These are phyloP conservation scores for Sinapis alba DNA, from an alignment of 441 rosid genomes.

Conservation along the genomic window DNA sequence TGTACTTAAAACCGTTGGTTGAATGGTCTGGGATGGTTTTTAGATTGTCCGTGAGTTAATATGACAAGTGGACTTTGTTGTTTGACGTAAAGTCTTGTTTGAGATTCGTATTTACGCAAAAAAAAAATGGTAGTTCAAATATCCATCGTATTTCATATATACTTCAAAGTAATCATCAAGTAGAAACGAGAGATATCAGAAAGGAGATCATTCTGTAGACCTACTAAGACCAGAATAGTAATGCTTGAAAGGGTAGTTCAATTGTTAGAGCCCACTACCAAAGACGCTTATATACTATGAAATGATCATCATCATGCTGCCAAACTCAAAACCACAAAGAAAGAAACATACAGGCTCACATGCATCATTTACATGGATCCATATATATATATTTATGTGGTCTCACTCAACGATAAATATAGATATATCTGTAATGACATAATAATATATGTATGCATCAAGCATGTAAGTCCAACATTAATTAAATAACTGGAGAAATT, in stretches of 20 bases:
- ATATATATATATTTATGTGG: not conserved
- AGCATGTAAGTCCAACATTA: conserved; percentile 26
- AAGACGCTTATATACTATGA: not conserved
- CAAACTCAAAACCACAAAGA: not conserved
- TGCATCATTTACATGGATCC: not conserved
- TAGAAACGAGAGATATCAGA: not conserved
- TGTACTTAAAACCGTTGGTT: not conserved
- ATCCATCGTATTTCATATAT: too few relatives aligned
- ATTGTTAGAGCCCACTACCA: not conserved
- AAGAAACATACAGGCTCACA: not conserved
- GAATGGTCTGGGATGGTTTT: not conserved
- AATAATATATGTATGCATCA: conserved; percentile 14
- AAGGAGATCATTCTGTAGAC: not conserved
- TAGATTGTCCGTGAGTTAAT: not conserved
- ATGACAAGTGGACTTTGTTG: not conserved
- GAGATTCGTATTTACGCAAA: not conserved
- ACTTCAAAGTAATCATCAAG: too few relatives aligned
- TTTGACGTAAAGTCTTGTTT: not conserved
- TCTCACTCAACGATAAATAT: not conserved
- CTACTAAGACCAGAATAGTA: not conserved
- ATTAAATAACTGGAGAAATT: conserved; percentile 17
- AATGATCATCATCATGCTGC: not conserved
- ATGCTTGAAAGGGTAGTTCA: not conserved
- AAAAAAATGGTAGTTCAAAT: not conserved
- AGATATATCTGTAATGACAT: not conserved